phyloP scores from a whole-genome alignment of 306 rosid genomes.

The Malus fusca region DNA sequence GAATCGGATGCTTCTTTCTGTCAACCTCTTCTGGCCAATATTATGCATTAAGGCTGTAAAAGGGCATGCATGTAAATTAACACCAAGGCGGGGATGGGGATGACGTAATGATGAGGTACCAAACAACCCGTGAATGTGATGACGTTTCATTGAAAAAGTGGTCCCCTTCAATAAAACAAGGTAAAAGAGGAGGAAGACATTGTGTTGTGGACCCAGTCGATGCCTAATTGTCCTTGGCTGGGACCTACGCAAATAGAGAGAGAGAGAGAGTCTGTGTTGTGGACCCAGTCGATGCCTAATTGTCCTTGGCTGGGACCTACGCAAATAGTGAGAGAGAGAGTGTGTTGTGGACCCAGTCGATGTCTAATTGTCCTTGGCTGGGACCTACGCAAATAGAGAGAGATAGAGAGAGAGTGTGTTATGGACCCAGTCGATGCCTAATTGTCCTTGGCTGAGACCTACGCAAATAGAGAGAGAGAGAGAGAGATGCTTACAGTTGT shows the following conservation, averaged over 20 bases:
- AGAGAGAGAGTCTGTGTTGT: background rate
- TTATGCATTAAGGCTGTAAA: background rate
- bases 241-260: too few relatives aligned
- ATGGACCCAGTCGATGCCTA: background rate
- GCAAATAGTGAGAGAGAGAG: too few relatives aligned
- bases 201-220: background rate
- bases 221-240: background rate
- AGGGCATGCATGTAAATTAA: background rate
- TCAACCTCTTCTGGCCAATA: background rate
- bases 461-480: too few relatives aligned
- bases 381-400: too few relatives aligned
- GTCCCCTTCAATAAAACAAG: background rate
- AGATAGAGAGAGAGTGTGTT: too few relatives aligned
- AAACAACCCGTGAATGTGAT: background rate
- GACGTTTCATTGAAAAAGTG: background rate
- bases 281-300: background rate
- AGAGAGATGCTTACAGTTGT: background rate
- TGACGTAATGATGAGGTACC: background rate
- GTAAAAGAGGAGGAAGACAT: background rate
- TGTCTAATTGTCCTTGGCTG: background rate
- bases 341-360: background rate
- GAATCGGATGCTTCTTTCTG: background rate
- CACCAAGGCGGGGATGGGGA: background rate
- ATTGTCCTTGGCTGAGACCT: too few relatives aligned
- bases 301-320: too few relatives aligned